A percentile compares a stretch with the other conserved stretches of the same genome.
These are phyloP conservation scores for Aphanomyces stellatus DNA, from an alignment of 352 stramenopile genomes.

Conservation along the genomic window DNA sequence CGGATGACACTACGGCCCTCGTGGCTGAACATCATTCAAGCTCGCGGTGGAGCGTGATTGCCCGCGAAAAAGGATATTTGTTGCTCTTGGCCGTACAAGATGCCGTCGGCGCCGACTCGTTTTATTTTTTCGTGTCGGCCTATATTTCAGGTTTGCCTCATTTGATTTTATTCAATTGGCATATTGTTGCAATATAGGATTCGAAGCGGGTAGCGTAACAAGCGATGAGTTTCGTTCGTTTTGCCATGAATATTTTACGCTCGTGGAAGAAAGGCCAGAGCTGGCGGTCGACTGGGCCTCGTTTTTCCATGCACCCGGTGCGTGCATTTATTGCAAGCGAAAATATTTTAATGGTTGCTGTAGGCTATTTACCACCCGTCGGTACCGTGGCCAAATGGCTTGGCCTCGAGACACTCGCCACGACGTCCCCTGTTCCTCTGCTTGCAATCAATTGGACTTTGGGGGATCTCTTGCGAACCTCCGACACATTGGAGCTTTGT, in stretches of 20 bases:
- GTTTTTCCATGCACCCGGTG: background rate
- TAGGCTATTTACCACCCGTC: background rate
- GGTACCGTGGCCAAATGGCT: no score
- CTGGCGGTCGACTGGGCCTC: background rate
- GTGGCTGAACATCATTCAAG: constrained; percentile 6
- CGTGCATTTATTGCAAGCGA: background rate
- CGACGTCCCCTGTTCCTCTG: no score
- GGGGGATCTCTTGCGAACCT: no score
- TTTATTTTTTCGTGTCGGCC: constrained; percentile 12
- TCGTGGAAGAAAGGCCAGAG: constrained; percentile 7
- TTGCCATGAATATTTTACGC: constrained; percentile 9
- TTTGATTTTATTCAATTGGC: background rate
- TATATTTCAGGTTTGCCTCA: background rate
- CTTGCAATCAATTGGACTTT: no score
- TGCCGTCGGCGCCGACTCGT: background rate
- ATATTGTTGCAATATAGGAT: background rate
- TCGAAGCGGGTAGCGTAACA: constrained; percentile 8
- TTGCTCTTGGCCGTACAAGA: constrained; percentile 2
- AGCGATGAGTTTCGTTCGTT: constrained; percentile 1
- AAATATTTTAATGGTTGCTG: background rate
- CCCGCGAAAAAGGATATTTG: constrained; percentile 10
- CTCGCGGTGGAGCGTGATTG: background rate
- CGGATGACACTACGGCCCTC: no score
- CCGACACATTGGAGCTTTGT: no score
- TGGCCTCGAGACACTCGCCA: no score